Base-by-base conservation (phyloP, 169 alveolate species). In the Ichthyophthirius multifiliis region DNA sequence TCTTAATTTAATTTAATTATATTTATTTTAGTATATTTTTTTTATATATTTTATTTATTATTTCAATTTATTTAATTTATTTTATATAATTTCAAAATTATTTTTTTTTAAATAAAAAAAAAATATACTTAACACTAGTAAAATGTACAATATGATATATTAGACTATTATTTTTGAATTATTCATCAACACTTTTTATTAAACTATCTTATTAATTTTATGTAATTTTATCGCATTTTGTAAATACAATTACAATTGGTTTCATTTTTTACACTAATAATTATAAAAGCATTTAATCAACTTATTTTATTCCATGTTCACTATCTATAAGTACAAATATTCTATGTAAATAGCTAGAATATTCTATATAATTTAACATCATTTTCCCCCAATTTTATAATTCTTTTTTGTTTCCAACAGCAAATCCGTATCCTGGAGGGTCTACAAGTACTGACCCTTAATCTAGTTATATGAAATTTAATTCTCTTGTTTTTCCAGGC, bases 381-480 rank as follows among this genome's bases (percentile, higher is more conserved):
- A 78, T 15, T 20, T 30, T 31, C 9, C 84, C 84, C 84, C 84
- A 78, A 43, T 65, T 39, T 44, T 64, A 30, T 6, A 77, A 0
- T 7, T 77, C 84, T 20, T 77, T 77, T 64, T 34, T 77, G 16
- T 62, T 41, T 5, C 84, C 84, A 35, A 63, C 64, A 20, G 84
- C 84, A 64, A 63, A 78, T 4, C 78, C 84, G 20, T 78, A 78
- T 15, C 84, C 84, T 32, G 78, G 78, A 12, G 83, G 65, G 39
- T 76, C 83, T 32, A 76, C 27, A 9, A 78, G 32, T 20, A 43
- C 48, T 15, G 46, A 48, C 16, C 62, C 39, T 16, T 43, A 31
- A 27, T 65, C 44, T 35, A 78, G 18, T 30, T 65, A 64, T n/a
- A 31, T 63, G 20, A 78, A 63, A 43, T 43, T 43, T 64, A 78